Conservation (phyloP, 768 basidiomycete genomes). For the Calocybe cyanea region DNA sequence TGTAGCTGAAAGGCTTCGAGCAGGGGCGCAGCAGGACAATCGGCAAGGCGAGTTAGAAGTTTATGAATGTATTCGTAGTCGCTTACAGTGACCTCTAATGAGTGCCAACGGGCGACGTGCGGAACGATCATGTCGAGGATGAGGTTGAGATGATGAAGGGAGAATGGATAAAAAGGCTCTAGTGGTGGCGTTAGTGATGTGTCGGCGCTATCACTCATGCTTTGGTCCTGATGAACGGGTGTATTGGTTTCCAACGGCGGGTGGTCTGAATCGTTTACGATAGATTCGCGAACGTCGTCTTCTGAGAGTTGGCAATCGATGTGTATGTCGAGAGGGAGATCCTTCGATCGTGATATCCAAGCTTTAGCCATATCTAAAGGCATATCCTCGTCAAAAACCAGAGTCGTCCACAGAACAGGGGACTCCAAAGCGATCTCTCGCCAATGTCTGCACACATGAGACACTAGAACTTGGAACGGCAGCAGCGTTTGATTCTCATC, state of each 20-base stretch:
- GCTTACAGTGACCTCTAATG: constrained; percentile 42
- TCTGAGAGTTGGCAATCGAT: constrained; percentile 37
- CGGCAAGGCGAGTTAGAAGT: constrained; percentile 39
- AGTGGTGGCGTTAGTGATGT: neutral
- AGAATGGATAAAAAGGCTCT: constrained; percentile 20
- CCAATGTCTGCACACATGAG: constrained; percentile 63
- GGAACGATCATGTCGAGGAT: constrained; percentile 47
- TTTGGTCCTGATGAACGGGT: too few species aligned
- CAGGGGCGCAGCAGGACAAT: constrained; percentile 43
- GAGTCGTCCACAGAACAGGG: constrained; percentile 52
- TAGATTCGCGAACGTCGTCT: constrained; percentile 22
- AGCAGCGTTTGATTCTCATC: constrained; percentile 22
- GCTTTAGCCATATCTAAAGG: constrained; percentile 40
- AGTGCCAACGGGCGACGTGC: constrained; percentile 51
- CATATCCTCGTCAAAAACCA: constrained; percentile 35
- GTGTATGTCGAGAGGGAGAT: constrained; percentile 48
- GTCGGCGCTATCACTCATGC: too few species aligned
- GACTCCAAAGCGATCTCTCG: constrained; percentile 49
- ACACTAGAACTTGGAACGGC: constrained; percentile 51
- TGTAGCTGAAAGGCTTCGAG: constrained; percentile 55
- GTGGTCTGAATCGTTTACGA: constrained; percentile 17
- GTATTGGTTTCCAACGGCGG: neutral
- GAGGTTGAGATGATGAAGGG: constrained; percentile 27
- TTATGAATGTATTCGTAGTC: constrained; percentile 44
- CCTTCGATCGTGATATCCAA: constrained; percentile 53